phyloP scores from a whole-genome alignment of 371 early-diverging fungal genomes.

The Mucor saturninus region DNA sequence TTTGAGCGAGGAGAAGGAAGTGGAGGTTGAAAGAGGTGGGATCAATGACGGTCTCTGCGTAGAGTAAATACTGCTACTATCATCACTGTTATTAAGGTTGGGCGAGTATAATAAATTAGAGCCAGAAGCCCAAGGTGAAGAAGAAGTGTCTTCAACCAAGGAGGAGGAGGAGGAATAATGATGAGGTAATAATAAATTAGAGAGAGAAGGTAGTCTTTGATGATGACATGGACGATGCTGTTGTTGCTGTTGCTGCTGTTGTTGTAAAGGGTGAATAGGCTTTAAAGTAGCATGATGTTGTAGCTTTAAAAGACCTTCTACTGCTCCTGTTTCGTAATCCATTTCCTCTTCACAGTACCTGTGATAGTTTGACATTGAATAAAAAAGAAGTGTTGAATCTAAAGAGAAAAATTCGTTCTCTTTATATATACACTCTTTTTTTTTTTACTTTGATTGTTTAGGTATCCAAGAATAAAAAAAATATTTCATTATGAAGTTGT shows the following conservation, averaged over 20 bases:
- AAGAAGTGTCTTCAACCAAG: too few species aligned
- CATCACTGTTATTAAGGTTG: not conserved
- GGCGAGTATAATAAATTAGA: not conserved
- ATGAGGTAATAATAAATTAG: not conserved
- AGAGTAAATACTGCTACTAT: not conserved
- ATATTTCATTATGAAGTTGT: too few species aligned
- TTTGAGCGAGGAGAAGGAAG: not conserved
- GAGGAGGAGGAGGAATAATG: not conserved
- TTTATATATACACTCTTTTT: too few species aligned
- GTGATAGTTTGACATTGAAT: too few species aligned
- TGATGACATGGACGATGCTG: too few species aligned
- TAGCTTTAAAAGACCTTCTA: conserved; percentile 8
- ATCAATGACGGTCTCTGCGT: not conserved
- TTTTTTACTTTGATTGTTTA: too few species aligned
- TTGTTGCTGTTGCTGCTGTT: too few species aligned
- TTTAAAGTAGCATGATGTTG: not conserved
- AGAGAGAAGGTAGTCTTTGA: not conserved
- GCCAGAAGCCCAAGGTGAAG: not conserved
- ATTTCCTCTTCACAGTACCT: not conserved
- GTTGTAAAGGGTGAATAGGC: not conserved
- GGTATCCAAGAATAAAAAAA: too few species aligned
- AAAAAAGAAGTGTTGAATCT: too few species aligned
- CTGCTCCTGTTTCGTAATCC: not conserved
- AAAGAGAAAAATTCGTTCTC: too few species aligned
- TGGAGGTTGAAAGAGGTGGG: not conserved